Conservation (phyloP, 192 early-diverging fungal genomes). For the Tieghemiomyces parasiticus region DNA sequence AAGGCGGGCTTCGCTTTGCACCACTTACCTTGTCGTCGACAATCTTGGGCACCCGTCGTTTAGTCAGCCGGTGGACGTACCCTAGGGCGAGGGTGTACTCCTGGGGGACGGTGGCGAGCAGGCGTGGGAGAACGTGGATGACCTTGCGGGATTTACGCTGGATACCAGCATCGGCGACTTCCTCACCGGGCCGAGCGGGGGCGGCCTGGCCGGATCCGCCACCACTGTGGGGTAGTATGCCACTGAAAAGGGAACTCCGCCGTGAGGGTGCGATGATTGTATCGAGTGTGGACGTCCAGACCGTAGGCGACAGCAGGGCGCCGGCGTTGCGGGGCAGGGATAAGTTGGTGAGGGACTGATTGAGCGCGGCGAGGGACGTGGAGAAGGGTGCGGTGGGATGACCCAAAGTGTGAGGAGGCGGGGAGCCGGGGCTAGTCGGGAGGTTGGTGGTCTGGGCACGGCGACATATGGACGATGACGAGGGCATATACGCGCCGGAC, state of each 20-base stretch:
- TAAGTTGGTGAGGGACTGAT: slow-evolving; percentile 6
- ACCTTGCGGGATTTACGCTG: not conserved
- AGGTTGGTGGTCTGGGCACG: not conserved
- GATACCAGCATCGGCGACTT: not conserved
- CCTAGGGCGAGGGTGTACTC: not conserved
- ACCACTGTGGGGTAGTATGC: not conserved
- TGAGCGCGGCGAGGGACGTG: slow-evolving; percentile 3
- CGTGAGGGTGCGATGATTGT: not conserved
- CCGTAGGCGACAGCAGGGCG: not conserved
- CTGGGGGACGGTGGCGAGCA: not conserved
- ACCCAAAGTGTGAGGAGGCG: too few relatives aligned
- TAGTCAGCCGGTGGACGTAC: not conserved
- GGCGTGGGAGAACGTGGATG: not conserved
- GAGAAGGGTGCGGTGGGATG: too few relatives aligned
- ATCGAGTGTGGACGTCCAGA: not conserved
- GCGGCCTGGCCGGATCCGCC: not conserved
- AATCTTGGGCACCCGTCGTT: not conserved
- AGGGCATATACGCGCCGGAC: too few relatives aligned
- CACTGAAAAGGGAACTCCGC: not conserved
- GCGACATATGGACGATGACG: not conserved
- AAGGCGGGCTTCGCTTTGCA: not conserved
- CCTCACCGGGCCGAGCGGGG: not conserved
- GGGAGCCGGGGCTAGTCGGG: slow-evolving; percentile 1
- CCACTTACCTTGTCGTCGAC: not conserved
- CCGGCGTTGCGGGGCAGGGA: not conserved